Conservation (phyloP, 495 filamentous ascomycete species). For the Lentithecium fluviatile region DNA sequence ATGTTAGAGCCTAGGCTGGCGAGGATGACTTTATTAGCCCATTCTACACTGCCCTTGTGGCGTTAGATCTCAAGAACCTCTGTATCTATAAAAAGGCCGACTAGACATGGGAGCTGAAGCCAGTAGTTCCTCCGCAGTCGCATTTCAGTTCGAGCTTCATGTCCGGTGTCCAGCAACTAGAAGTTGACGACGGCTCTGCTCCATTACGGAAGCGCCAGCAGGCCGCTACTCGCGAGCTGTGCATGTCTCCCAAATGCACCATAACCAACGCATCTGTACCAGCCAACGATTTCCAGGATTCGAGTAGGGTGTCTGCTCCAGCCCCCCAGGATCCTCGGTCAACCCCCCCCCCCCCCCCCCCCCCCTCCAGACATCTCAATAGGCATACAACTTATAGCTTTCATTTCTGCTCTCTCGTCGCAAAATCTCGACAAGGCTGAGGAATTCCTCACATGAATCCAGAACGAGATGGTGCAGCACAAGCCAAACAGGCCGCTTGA, state of each 20-base stretch:
- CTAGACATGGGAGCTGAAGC: conserved; percentile 26
- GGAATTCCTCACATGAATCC: too few species aligned
- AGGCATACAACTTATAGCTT: too few species aligned
- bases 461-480: too few species aligned
- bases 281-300: conserved; percentile 4
- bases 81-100: conserved; percentile 9
- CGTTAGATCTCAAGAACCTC: conserved; percentile 13
- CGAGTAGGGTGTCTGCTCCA: too few species aligned
- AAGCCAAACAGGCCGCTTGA: too few species aligned
- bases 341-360: too few species aligned
- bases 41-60: not conserved
- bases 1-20: not conserved
- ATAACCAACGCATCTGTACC: not conserved
- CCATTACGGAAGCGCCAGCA: conserved; percentile 1
- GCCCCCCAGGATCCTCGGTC: too few species aligned
- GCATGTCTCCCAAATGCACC: not conserved
- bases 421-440: too few species aligned
- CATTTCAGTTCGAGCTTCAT: not conserved
- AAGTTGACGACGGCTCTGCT: not conserved
- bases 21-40: too few species aligned
- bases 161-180: not conserved
- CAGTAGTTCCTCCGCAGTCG: not conserved
- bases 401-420: too few species aligned
- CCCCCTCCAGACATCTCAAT: too few species aligned
- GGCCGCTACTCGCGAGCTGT: not conserved